Evolutionary conservation across 768 basidiomycete species (phyloP).

Genomic region (Amyloporia xantha): DNA sequence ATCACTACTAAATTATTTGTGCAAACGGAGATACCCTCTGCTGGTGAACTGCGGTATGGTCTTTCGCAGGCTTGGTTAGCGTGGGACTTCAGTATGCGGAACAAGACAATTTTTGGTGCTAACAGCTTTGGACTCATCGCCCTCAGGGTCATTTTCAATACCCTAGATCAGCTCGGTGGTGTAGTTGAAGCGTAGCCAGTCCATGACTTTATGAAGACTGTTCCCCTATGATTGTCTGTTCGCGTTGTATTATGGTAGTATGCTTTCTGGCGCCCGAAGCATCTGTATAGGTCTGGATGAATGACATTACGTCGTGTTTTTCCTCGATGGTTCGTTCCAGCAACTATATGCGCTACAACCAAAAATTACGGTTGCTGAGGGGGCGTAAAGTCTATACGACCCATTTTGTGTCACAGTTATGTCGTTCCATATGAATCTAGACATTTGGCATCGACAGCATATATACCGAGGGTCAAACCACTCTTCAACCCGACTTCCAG

Average conservation of each 20-base stretch:
- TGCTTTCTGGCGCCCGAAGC: too few species aligned
- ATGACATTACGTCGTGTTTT: too few species aligned
- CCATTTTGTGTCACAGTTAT: too few species aligned
- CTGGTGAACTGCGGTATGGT: slow-evolving; percentile 18
- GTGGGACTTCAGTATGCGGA: slow-evolving; percentile 50
- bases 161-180: slow-evolving; percentile 35
- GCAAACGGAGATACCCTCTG: slow-evolving; percentile 6
- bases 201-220: not conserved
- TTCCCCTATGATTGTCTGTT: too few species aligned
- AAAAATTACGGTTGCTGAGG: too few species aligned
- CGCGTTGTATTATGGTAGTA: too few species aligned
- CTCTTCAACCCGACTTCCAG: slow-evolving; percentile 22
- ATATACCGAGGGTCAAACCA: slow-evolving; percentile 30
- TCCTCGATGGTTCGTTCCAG: too few species aligned
- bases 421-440: too few species aligned
- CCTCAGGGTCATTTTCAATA: slow-evolving; percentile 52
- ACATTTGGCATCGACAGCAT: slow-evolving; percentile 18
- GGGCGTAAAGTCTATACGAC: too few species aligned
- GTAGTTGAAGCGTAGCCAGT: not conserved
- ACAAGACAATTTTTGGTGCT: slow-evolving; percentile 22
- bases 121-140: slow-evolving; percentile 67
- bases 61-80: slow-evolving; percentile 56
- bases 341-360: too few species aligned
- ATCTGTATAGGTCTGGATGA: too few species aligned
- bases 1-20: slow-evolving; percentile 32